Evolutionary conservation across 2,329 filamentous ascomycete species (phyloP).

Genomic region (Claviceps sp.): DNA sequence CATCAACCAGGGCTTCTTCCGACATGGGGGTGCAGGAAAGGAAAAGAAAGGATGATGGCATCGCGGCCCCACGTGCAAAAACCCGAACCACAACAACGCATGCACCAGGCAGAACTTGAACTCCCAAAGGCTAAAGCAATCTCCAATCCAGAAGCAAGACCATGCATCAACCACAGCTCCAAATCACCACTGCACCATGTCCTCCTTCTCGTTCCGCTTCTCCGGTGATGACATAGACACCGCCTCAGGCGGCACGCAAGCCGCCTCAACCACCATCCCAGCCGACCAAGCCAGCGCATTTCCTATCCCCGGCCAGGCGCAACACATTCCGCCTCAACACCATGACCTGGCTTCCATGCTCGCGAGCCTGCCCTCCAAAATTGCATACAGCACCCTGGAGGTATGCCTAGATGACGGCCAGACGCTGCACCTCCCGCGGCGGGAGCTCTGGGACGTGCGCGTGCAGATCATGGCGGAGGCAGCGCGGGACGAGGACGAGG

Average conservation of each 20-base stretch:
- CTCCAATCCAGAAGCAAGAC: neutral
- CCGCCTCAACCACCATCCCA: slow-evolving; percentile 1
- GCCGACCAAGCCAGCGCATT: slow-evolving; percentile 34
- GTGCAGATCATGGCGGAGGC: slow-evolving; percentile 70
- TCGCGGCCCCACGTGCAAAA: neutral
- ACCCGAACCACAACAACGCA: neutral
- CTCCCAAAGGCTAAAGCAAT: neutral
- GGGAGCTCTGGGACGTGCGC: slow-evolving; percentile 71
- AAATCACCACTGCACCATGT: slow-evolving; percentile 16
- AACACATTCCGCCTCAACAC: slow-evolving; percentile 35
- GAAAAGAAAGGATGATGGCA: too few relatives aligned
- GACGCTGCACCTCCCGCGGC: slow-evolving; percentile 47
- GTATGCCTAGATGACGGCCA: slow-evolving; percentile 44
- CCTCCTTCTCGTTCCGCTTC: slow-evolving; percentile 46
- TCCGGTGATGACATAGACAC: slow-evolving; percentile 51
- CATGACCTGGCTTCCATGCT: slow-evolving; percentile 40
- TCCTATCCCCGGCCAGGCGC: slow-evolving; percentile 46
- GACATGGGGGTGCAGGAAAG: too few relatives aligned
- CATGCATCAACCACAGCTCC: neutral
- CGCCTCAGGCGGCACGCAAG: neutral
- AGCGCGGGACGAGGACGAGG: slow-evolving; percentile 23
- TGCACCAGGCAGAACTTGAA: neutral
- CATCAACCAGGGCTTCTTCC: too few relatives aligned
- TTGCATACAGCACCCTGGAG: slow-evolving; percentile 52
- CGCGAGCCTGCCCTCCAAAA: slow-evolving; percentile 54